phyloP scores from a whole-genome alignment of 805 yeast genomes.

The Starmerella scarabaei region DNA sequence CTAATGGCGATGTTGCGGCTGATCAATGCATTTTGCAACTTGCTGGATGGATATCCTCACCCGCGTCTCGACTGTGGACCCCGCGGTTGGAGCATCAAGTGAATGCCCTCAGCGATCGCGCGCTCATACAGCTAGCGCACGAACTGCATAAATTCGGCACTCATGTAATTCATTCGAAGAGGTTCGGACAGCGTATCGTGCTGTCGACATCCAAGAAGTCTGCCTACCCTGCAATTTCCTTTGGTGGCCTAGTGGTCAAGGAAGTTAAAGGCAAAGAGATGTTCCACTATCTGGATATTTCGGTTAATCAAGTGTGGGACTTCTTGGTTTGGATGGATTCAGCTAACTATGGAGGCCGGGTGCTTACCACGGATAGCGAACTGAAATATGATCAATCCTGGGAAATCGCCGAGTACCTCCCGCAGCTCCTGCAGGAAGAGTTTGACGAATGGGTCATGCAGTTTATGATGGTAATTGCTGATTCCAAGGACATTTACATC shows the following conservation, averaged over 20 bases:
- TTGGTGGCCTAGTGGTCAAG: slow-evolving; percentile 69
- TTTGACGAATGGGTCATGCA: slow-evolving; percentile 78
- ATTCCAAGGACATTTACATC: slow-evolving; percentile 24
- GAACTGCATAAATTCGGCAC: slow-evolving; percentile 77
- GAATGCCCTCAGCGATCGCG: slow-evolving; percentile 71
- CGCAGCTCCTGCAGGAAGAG: slow-evolving; percentile 62
- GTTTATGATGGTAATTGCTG: slow-evolving; percentile 56
- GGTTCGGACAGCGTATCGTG: slow-evolving; percentile 55
- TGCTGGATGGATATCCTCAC: slow-evolving; percentile 74
- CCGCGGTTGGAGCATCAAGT: slow-evolving; percentile 72
- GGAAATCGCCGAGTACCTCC: slow-evolving; percentile 67
- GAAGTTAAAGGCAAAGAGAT: slow-evolving; percentile 68
- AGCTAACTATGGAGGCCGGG: slow-evolving; percentile 66
- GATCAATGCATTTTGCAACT: slow-evolving; percentile 72
- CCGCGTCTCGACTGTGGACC: slow-evolving; percentile 62
- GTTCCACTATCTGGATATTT: slow-evolving; percentile 68
- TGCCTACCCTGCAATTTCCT: slow-evolving; percentile 82
- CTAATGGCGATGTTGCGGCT: slow-evolving; percentile 52
- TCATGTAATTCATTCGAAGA: slow-evolving; percentile 51
- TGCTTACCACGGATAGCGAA: slow-evolving; percentile 20
- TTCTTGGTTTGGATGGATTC: slow-evolving; percentile 90
- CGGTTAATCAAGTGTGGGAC: slow-evolving; percentile 77
- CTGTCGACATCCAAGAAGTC: slow-evolving; percentile 61
- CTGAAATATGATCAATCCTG: slow-evolving; percentile 46
- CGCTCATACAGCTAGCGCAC: slow-evolving; percentile 63